Conservation (phyloP, 495 filamentous ascomycete species). For the Lophiostoma macrostomum region DNA sequence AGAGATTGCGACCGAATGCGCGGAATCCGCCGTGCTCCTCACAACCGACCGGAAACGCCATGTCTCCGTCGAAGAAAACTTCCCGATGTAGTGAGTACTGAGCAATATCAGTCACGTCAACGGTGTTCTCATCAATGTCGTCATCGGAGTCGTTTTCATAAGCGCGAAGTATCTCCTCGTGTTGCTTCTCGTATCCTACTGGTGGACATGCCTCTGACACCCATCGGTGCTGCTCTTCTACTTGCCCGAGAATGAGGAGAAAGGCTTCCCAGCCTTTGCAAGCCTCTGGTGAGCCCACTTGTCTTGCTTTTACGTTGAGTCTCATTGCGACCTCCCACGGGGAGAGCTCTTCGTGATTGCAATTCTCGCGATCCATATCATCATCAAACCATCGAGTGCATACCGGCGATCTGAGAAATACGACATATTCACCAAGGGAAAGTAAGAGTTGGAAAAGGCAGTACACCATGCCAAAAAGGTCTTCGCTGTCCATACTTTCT, state of each 20-base stretch:
- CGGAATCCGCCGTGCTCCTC: background rate
- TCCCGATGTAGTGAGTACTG: background rate
- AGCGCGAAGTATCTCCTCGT: background rate
- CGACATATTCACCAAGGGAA: too few relatives aligned
- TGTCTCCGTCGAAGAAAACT: background rate
- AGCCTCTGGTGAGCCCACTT: background rate
- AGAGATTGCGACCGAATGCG: background rate
- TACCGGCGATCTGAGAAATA: slow-evolving; percentile 22
- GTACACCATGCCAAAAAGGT: slow-evolving; percentile 27
- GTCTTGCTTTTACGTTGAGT: background rate
- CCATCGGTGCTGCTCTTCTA: background rate
- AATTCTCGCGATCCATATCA: background rate
- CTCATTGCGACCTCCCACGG: background rate
- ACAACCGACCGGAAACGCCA: background rate
- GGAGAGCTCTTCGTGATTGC: slow-evolving; percentile 1
- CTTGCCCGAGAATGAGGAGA: background rate
- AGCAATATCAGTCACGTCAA: background rate
- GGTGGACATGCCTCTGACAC: background rate
- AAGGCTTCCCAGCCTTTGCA: background rate
- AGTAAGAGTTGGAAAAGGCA: slow-evolving; percentile 15
- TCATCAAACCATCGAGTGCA: slow-evolving; percentile 21
- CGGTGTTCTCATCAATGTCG: background rate
- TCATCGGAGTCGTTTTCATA: background rate
- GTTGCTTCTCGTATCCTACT: background rate
- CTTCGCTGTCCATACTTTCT: slow-evolving; percentile 20